Evolutionary conservation across 345 rosid genomes (phyloP), one percentile per base, ranked within the genome.

Genomic region (Adansonia digitata): DNA sequence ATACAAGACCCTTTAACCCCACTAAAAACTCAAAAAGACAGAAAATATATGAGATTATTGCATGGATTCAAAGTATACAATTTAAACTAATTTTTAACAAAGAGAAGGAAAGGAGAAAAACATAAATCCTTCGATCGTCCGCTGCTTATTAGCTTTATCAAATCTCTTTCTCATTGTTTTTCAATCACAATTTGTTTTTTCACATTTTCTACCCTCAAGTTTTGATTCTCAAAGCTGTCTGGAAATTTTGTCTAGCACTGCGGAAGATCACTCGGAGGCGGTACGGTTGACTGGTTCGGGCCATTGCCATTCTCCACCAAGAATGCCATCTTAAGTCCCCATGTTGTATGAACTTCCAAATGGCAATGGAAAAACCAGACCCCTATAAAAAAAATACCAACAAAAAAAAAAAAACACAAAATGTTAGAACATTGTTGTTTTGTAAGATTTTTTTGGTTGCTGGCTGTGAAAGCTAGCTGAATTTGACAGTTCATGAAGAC

Each of bases 251-350:
- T 78, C 65, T 77, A 89, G 76, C 97, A 93, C 73, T 81, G 84
- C 6, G 98, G 94, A 77, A 93, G 89, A 81, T 91, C 94, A n/a
- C n/a, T 77, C 12, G 94, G 94, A 40, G 97, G 94, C 7, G 97
- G 92, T 63, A 80, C 55, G 18, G 88, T 82, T 49, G 94, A 86
- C 72, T 85, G 75, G 24, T 85, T 84, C 2, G 91, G 88, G 60
- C 90, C 88, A 46, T 80, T 76, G 1, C 93, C 97, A 69, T 87
- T 86, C 9, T 87, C 94, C 52, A 93, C 98, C 83, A 89, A 46
- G 79, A 93, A 93, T 42, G 91, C 97, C 97, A 91, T 89, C 84
- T 88, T 88, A 5, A 93, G 88, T 26, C 94, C 94, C 97, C 91
- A 91, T 34, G 97, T 80, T 46, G 97, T 89, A 82, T 91, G 94